Percentiles rank a stretch among this genome's conserved stretches.
Evolutionary conservation across 2,329 filamentous ascomycete genomes (phyloP).

Genomic region (Tolypocladium endophyticum): DNA sequence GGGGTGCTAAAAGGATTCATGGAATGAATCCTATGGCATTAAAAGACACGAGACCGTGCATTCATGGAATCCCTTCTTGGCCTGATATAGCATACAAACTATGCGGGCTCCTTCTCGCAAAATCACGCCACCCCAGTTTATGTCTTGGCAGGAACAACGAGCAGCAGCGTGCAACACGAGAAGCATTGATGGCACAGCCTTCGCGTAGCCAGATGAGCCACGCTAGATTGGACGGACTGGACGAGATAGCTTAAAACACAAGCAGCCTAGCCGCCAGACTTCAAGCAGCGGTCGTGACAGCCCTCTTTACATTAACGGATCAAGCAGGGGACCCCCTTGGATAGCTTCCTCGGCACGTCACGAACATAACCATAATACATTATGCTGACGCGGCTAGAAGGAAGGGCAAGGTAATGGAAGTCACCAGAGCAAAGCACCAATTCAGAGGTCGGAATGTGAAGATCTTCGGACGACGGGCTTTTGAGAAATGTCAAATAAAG

Average conservation of each 20-base stretch:
- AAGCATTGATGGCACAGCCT: background rate
- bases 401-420: background rate
- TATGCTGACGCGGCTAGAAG: background rate
- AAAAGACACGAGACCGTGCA: background rate
- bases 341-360: slow-evolving; percentile 48
- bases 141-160: background rate
- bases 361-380: slow-evolving; percentile 35
- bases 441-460: background rate
- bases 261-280: background rate
- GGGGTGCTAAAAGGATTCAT: background rate
- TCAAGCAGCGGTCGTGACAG: background rate
- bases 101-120: background rate
- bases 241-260: background rate
- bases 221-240: background rate
- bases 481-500: background rate
- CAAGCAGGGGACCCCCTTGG: slow-evolving; percentile 29
- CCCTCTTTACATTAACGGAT: slow-evolving; percentile 19
- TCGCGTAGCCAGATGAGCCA: background rate
- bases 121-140: background rate
- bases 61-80: background rate
- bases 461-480: background rate
- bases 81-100: background rate
- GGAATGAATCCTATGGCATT: background rate
- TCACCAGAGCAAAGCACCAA: background rate
- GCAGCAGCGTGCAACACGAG: background rate